Evolutionary conservation across 352 stramenopile species (phyloP), one percentile per base, ranked within the genome.

Genomic region (Phytophthora ohioensis): DNA sequence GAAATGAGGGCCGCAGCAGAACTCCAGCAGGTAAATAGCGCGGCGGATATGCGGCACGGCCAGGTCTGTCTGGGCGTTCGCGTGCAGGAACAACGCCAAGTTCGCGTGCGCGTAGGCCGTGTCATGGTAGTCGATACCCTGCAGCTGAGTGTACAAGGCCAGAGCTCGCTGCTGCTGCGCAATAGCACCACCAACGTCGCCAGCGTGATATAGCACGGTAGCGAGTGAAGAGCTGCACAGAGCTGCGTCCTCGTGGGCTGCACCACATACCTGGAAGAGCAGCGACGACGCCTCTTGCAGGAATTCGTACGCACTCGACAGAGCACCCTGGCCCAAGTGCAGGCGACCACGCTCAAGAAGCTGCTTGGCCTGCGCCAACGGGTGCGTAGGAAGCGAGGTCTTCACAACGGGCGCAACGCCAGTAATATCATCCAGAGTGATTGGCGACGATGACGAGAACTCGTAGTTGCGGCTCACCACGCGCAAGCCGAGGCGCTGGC

Each of bases 341-440:
- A 93, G 59, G 48, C 97, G 88, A 5, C 91, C 96, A 57, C 87
- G 81, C 69, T 99, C 96, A 46, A 97, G 64, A 21, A 97, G 79
- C 57, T 96, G 80, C 69, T 93, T 92, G 12, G 91, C 91, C 46
- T 94, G 85, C 15, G 65, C 49, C 17, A 97, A 79, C 38, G 91
- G 87, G 57, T 95, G 89, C 1, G 80, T 68, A 41, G 96, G 92
- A 31, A 95, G 64, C 57, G 86, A 92, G 61, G 97, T 85, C 81
- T 99, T 99, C 30, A 99, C 93, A 27, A 99, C 82, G 9, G 97
- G 96, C 51, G 98, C 84, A 64, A 98, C 83, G 34, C 94, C 95
- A 48, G 94, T 87, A 56, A 99, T 90, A 70, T 99, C 96, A 15
- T 90, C 76, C 17, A 97, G 78, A 48, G 79, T 79, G 69, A 99